phyloP scores from a whole-genome alignment of 129 eudicot genomes.

The Solidago caesia region DNA sequence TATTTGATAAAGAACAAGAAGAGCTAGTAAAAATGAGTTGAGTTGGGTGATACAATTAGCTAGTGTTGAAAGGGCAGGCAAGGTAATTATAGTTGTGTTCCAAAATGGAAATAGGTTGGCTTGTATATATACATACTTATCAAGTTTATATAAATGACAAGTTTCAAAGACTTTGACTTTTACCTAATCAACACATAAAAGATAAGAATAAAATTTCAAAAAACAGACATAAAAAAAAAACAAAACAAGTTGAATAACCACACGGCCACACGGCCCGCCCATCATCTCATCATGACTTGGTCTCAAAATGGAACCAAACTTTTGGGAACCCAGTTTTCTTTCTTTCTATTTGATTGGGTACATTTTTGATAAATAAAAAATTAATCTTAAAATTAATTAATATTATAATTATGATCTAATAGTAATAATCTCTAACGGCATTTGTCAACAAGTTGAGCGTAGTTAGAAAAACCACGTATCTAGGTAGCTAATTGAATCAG shows the following conservation, averaged over 20 bases:
- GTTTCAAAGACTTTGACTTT: conserved; percentile 28
- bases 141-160: conserved; percentile 25
- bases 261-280: not conserved
- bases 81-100: conserved; percentile 5
- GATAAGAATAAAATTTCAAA: not conserved
- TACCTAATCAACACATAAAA: not conserved
- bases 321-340: not conserved
- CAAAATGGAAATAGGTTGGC: conserved; percentile 18
- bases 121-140: conserved; percentile 10
- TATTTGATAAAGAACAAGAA: not conserved
- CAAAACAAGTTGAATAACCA: not conserved
- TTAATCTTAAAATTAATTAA: not conserved
- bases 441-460: no score
- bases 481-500: no score
- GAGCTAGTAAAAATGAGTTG: conserved; percentile 10
- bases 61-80: not conserved
- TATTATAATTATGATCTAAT: no score
- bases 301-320: conserved; percentile 21
- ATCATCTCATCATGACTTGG: conserved; percentile 27
- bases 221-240: not conserved
- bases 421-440: no score
- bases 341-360: not conserved
- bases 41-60: conserved; percentile 2
- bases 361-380: not conserved
- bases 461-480: no score